Evolutionary conservation across 306 rosid genomes (phyloP), one percentile per base, ranked within the genome.

Genomic region (Ammopiptanthus mongolicus): DNA sequence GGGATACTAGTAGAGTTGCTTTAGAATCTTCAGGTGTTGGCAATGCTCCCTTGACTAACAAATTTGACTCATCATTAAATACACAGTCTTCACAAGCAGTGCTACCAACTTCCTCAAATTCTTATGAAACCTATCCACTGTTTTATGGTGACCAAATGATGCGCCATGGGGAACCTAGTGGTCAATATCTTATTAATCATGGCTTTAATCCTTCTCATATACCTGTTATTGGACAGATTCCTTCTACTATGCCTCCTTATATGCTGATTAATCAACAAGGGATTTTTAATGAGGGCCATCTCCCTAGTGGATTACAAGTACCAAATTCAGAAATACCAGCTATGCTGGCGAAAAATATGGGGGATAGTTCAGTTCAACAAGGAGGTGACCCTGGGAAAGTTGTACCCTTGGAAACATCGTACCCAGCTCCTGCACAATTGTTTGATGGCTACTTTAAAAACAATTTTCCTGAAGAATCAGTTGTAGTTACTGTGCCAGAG

Each of bases 241-340:
- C 78, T 60, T 25, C 48, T 21, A 63, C 78, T 7, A 25, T 58
- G 51, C 69, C 86, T 72, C 69, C 56, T 39, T 78, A 46, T 69
- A 87, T 71, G 63, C 55, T 75, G 65, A 75, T 75, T 37, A 77
- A 80, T 76, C 86, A 61, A 75, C 85, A 67, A 33, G 83, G 84
- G 31, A 62, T 31, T 80, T 33, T 63, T 48, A 78, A 75, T 53
- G 84, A 58, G 51, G 86, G 64, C 71, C 78, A 51, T 78, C 65
- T 68, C 47, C 31, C 39, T 25, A 48, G 78, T 74, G 85, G 78
- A 59, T 77, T 41, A 33, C 76, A 57, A 53, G 85, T 75, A 25
- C 79, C 59, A 31, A 78, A 72, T 73, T 62, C 71, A 1, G 85
- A 83, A 76, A 52, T 81, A 33, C 71, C 88, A 65, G 51, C 41